phyloP scores from a whole-genome alignment of 2,329 filamentous ascomycete genomes.

The Colletotrichum spaethianum region DNA sequence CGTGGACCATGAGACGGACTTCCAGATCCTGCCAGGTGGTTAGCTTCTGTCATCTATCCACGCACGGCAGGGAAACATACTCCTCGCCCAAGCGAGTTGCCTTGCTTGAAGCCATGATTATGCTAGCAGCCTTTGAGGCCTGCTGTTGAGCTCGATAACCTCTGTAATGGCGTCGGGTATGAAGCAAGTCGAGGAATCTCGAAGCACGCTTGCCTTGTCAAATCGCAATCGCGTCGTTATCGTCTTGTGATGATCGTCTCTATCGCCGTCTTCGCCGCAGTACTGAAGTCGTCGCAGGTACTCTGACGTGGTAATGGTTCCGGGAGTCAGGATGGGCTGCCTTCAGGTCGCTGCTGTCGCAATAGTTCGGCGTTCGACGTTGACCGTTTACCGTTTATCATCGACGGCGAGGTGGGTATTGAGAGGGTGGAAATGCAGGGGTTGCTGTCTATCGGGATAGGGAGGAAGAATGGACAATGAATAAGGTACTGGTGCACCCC shows the following conservation, averaged over 20 bases:
- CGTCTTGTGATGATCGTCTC: background rate
- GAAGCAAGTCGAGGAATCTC: background rate
- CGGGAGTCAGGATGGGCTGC: background rate
- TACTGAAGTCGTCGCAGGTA: background rate
- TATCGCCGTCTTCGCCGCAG: background rate
- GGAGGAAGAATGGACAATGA: background rate
- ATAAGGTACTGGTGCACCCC: background rate
- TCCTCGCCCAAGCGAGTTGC: constrained; percentile 74
- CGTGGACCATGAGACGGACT: constrained; percentile 73
- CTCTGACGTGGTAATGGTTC: background rate
- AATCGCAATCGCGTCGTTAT: background rate
- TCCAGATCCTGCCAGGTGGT: constrained; percentile 82
- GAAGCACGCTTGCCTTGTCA: background rate
- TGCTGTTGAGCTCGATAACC: background rate
- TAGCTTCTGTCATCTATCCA: constrained; percentile 22
- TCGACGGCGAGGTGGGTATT: constrained; percentile 1
- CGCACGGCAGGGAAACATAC: constrained; percentile 57
- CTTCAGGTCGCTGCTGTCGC: background rate
- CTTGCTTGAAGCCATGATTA: constrained; percentile 71
- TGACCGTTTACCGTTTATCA: background rate
- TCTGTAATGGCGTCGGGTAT: background rate
- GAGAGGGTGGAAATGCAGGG: background rate
- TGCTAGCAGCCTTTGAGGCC: background rate
- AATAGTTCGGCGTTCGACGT: background rate
- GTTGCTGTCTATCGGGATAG: constrained; percentile 1